A percentile compares a stretch with the other conserved stretches of the same genome.
These are phyloP conservation scores for Colletotrichum paranaense DNA, from an alignment of 2,329 filamentous ascomycete species.

Conservation along the genomic window DNA sequence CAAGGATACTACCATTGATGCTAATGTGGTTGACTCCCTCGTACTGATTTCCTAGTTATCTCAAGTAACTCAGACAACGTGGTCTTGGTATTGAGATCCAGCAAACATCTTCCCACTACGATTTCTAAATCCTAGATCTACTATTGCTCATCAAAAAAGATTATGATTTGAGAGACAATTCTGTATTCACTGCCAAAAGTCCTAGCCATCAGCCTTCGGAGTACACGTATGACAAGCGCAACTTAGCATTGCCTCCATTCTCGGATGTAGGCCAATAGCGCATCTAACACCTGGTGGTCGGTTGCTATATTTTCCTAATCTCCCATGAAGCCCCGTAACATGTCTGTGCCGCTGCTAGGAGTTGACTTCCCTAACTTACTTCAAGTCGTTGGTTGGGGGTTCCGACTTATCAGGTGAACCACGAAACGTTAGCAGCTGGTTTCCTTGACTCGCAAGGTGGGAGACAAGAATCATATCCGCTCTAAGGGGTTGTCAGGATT, in stretches of 20 bases:
- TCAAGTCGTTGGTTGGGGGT: not conserved
- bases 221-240: not conserved
- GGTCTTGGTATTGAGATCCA: not conserved
- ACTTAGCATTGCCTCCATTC: not conserved
- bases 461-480: not conserved
- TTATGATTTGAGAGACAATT: not conserved
- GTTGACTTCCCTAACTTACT: not conserved
- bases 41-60: not conserved
- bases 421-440: not conserved
- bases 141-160: not conserved
- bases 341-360: not conserved
- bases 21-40: not conserved
- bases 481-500: no score
- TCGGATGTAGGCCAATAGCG: not conserved
- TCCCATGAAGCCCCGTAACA: not conserved
- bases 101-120: not conserved
- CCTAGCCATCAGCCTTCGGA: not conserved
- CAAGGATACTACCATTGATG: not conserved
- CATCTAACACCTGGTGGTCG: no score
- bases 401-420: not conserved
- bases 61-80: not conserved
- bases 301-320: not conserved
- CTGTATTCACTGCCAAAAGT: not conserved
- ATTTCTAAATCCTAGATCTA: not conserved
- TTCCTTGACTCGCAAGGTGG: not conserved